Percentiles rank a stretch among this genome's conserved stretches.
Conservation (phyloP, 352 stramenopile genomes). For the Pythium guiyangense region DNA sequence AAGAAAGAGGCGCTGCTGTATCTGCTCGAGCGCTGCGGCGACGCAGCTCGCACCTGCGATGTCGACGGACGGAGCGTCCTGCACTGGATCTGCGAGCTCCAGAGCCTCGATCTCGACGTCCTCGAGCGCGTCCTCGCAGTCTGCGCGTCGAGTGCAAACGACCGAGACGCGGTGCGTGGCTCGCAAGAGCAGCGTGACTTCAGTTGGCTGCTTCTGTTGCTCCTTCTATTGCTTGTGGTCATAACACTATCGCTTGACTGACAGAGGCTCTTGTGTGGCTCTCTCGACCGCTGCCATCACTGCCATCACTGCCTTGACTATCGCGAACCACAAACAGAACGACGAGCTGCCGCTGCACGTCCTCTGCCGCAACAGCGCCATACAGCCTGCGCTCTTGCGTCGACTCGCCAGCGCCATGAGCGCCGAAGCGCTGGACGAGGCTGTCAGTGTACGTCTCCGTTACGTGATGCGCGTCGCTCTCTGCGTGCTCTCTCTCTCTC, state of each 20-base stretch:
- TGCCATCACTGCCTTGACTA: too few species aligned
- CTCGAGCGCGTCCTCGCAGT: constrained; percentile 17
- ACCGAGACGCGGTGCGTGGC: constrained; percentile 14
- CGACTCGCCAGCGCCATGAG: constrained; percentile 19
- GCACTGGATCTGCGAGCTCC: constrained; percentile 49
- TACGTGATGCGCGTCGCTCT: background rate
- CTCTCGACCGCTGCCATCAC: background rate
- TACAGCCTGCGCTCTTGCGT: constrained; percentile 26
- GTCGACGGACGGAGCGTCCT: constrained; percentile 39
- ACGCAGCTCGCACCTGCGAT: constrained; percentile 9
- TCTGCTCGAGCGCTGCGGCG: constrained; percentile 27
- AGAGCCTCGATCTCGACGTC: constrained; percentile 21
- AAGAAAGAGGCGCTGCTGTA: constrained; percentile 34
- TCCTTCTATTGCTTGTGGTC: background rate
- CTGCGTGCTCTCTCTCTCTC: too few species aligned
- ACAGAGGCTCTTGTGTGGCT: too few species aligned
- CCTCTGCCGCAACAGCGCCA: constrained; percentile 35
- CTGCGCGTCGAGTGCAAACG: constrained; percentile 13
- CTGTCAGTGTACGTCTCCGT: constrained; percentile 21
- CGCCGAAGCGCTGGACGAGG: constrained; percentile 23
- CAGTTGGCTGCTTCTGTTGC: too few species aligned
- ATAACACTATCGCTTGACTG: background rate
- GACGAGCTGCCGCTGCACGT: constrained; percentile 53
- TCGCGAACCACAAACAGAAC: constrained; percentile 29
- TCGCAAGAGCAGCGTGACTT: background rate